Base-by-base conservation (phyloP, 371 early-diverging fungal species). In the Mortierella polycephala region DNA sequence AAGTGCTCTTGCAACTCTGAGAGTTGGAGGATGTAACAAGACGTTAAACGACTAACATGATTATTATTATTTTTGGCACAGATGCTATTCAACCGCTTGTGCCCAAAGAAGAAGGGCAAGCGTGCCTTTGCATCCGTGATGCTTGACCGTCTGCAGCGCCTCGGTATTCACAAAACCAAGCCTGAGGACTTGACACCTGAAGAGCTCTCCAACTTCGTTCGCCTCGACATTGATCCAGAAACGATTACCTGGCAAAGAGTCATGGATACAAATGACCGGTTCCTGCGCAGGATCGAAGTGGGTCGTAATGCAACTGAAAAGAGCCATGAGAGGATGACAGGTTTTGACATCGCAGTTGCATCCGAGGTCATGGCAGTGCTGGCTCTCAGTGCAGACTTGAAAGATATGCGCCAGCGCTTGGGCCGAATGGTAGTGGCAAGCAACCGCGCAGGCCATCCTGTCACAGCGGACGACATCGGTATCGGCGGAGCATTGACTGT, bases 291-390 rank as follows among this genome's bases (percentile, higher is more conserved):
- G 68, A 92, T 98, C 64, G 93, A 92, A 12, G 89, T 98, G 50
- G 98, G 98, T 11, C 91, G 93, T 79, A 92, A 91, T 8, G 81
- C 91, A 5, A 93, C 96, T 45, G 98, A 97, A 83, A 89, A 93
- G 82, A 96, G 96, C 9, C 87, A 90, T 69, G 87, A 89, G 59
- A 89, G 98, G 47, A 82, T 89, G 71, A 98, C 98, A 18, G 97
- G 98, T 7, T 98, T 93, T 75, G 98, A 98, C 82, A 98, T 98
- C 68, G 85, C 97, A 7, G 98, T 98, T 30, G 98, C 97, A n/a
- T 93, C 93, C 77, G 98, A 98, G 83, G 92, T 95, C 75, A 98
- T 98, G 98, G 98, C 98, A 9, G 95, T 98, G 11, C 83, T 98
- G 54, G 98, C 98, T 5, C 85, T 98, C 46, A 91, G 95, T 39